Conservation (phyloP, 176 grass and related monocot species). For the Metroxylon sagu region DNA sequence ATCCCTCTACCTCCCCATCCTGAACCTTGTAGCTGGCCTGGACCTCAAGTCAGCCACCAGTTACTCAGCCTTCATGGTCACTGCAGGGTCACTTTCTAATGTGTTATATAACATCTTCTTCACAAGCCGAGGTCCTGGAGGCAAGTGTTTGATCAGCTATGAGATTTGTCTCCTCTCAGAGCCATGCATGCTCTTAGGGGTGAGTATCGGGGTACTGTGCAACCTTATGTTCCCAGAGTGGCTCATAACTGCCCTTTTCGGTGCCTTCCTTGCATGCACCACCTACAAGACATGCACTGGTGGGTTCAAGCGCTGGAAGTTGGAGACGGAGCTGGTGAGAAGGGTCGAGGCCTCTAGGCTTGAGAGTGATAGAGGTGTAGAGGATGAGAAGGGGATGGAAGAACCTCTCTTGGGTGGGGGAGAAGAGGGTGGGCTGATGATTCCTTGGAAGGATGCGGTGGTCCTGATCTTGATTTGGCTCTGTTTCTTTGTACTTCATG, state of each 20-base stretch:
- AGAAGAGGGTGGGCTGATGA: conserved; percentile 3
- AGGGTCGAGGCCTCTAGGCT: background rate
- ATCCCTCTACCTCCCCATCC: conserved; percentile 22
- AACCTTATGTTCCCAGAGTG: conserved; percentile 83
- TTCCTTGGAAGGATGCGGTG: conserved; percentile 50
- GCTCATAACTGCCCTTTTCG: conserved; percentile 69
- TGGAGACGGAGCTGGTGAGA: conserved; percentile 25
- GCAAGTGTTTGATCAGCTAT: conserved; percentile 25
- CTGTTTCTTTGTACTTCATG: conserved; percentile 74
- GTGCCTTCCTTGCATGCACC: conserved; percentile 50
- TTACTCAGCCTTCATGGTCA: too few species aligned
- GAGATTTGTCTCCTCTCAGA: conserved; percentile 62
- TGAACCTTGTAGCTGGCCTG: too few species aligned
- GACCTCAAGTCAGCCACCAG: too few species aligned
- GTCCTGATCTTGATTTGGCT: conserved; percentile 53
- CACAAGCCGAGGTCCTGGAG: too few species aligned
- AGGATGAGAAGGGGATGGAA: background rate
- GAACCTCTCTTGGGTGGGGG: conserved; percentile 27
- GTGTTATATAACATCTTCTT: too few species aligned
- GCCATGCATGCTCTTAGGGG: conserved; percentile 69
- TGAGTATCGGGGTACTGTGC: conserved; percentile 71
- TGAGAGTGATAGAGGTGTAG: background rate
- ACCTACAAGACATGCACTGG: conserved; percentile 56
- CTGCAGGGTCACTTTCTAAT: too few species aligned
- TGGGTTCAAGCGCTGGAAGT: conserved; percentile 54